These are phyloP conservation scores for Diaporthe caulivora DNA, from an alignment of 2,329 filamentous ascomycete species.

Conservation along the genomic window DNA sequence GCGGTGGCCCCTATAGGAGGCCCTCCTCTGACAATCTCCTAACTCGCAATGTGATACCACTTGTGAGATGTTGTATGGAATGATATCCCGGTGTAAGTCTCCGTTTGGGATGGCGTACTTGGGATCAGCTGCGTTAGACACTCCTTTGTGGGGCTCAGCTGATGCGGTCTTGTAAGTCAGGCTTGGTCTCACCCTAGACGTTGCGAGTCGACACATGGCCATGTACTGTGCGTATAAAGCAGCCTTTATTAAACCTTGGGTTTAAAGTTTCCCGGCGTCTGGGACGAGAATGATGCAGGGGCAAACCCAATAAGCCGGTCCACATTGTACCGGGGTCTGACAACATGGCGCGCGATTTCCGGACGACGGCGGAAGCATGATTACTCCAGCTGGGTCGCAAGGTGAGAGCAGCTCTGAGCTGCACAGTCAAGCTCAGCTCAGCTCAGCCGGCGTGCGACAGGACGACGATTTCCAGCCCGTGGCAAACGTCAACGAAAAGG, in stretches of 20 bases:
- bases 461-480: neutral
- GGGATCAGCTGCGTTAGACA: too few relatives aligned
- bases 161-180: neutral
- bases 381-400: neutral
- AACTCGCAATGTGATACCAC: too few relatives aligned
- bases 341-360: neutral
- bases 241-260: neutral
- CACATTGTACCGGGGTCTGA: neutral
- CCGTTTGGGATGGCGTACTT: too few relatives aligned
- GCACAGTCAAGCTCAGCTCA: neutral
- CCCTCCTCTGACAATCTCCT: too few relatives aligned
- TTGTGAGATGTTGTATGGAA: too few relatives aligned
- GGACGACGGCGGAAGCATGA: neutral
- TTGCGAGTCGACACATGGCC: neutral
- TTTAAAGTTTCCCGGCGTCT: constrained; percentile 18
- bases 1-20: too few relatives aligned
- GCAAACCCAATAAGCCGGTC: neutral
- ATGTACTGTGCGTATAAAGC: neutral
- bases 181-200: neutral
- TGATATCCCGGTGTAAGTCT: too few relatives aligned
- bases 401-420: neutral
- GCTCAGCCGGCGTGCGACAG: neutral
- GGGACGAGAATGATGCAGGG: constrained; percentile 15
- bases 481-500: neutral
- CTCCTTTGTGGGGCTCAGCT: too few relatives aligned